Evolutionary conservation across 148 eudicot genomes (phyloP), one percentile per base, ranked within the genome.

Genomic region (Rheum nobile): DNA sequence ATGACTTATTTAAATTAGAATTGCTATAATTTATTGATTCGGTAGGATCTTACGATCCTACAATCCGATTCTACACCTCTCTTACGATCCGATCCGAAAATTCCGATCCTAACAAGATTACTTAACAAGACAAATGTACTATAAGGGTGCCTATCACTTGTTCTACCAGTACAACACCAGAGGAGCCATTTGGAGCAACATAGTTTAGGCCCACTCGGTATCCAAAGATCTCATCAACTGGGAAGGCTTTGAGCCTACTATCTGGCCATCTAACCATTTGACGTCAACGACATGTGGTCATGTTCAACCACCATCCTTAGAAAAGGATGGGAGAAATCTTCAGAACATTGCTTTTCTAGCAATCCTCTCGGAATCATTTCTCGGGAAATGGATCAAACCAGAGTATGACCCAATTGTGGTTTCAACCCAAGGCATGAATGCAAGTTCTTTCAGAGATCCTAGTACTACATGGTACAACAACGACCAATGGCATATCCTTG

Each of bases 121-220:
- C n/a, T n/a, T n/a, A n/a, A n/a, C n/a, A n/a, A n/a, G n/a, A n/a
- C n/a, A n/a, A n/a, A n/a, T n/a, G n/a, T n/a, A n/a, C n/a, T n/a
- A n/a, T n/a, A n/a, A n/a, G n/a, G n/a, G n/a, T n/a, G n/a, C n/a
- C n/a, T n/a, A n/a, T n/a, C 94, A 89, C 71, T 28, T 89, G 1
- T 87, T 87, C 71, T 87, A 85, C 68, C 86, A 87, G 39, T 85
- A 85, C 76, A 87, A 87, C 73, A 91, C 91, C 34, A 74, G 72
- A 46, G 94, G 89, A 43, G 75, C 94, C 0, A 78, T 77, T 4
- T 87, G 94, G 89, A 89, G 89, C 21, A 83, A 89, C 71, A 89
- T 89, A 75, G 89, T 89, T 22, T 89, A 91, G 91, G 94, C 85
- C 32, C 94, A 87, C 71, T 89, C 91, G 0, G 88, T 89, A 6